These are phyloP conservation scores for Diplodia sapinea DNA, from an alignment of 2,329 filamentous ascomycete species.

Conservation along the genomic window DNA sequence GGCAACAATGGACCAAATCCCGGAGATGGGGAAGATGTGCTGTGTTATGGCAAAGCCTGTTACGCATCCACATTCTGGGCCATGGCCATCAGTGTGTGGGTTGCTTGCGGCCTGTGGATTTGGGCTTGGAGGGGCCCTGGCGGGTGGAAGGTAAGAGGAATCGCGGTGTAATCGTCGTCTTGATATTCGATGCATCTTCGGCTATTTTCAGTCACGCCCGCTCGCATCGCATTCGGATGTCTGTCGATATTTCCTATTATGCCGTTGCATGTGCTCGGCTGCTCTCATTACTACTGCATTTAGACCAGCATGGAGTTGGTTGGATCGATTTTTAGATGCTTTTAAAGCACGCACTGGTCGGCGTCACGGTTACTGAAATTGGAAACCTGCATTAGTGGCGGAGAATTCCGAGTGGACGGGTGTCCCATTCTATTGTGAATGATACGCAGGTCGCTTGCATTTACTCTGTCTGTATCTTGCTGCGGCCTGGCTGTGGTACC, in stretches of 20 bases:
- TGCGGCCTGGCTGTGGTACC: not conserved
- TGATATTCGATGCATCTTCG: not conserved
- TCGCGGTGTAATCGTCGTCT: constrained; percentile 61
- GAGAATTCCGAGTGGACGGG: not conserved
- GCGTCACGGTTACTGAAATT: not conserved
- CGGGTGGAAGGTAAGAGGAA: constrained; percentile 77
- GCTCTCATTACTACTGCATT: not conserved
- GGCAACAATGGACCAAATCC: constrained; percentile 57
- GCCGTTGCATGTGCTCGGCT: not conserved
- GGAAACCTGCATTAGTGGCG: not conserved
- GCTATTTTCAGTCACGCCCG: not conserved
- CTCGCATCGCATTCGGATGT: too few relatives aligned
- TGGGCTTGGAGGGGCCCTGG: constrained; percentile 81
- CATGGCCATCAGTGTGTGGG: constrained; percentile 78
- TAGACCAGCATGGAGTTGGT: not conserved
- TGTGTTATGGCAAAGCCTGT: constrained; percentile 83
- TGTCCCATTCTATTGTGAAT: not conserved
- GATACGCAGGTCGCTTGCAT: not conserved
- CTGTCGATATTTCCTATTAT: not conserved
- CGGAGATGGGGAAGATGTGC: constrained; percentile 55
- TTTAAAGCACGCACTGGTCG: not conserved
- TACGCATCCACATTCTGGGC: constrained; percentile 86
- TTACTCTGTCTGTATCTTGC: too few relatives aligned
- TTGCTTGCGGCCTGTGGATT: constrained; percentile 70
- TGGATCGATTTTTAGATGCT: not conserved